phyloP scores from a whole-genome alignment of 352 stramenopile genomes.

The Globisporangium irregulare region DNA sequence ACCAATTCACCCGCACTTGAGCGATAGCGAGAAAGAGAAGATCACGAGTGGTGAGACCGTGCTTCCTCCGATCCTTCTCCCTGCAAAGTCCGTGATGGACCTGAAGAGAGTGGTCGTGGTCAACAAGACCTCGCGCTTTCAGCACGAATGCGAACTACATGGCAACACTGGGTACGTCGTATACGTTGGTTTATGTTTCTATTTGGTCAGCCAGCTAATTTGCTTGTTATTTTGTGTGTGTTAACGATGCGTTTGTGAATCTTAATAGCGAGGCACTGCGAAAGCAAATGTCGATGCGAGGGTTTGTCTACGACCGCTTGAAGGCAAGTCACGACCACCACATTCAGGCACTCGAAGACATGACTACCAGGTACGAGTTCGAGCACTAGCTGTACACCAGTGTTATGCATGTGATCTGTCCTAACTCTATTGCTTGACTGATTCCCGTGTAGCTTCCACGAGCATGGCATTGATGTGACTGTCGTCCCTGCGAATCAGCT shows the following conservation, averaged over 20 bases:
- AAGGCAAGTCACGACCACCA: constrained; percentile 87
- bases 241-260: background rate
- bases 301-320: constrained; percentile 84
- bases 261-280: constrained; percentile 67
- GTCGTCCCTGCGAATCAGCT: constrained; percentile 80
- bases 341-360: constrained; percentile 81
- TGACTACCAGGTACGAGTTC: constrained; percentile 51
- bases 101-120: constrained; percentile 85
- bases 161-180: constrained; percentile 68
- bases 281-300: constrained; percentile 90
- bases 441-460: constrained; percentile 48
- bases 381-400: background rate
- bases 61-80: constrained; percentile 43
- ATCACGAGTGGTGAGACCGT: constrained; percentile 7
- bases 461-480: constrained; percentile 61
- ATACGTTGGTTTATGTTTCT: background rate
- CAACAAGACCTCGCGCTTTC: constrained; percentile 86
- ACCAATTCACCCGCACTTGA: constrained; percentile 13
- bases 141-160: constrained; percentile 82
- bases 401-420: background rate
- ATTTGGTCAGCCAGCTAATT: background rate
- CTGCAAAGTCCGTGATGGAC: constrained; percentile 44
- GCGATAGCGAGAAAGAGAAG: background rate
- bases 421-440: background rate
- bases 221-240: constrained; percentile 10